A percentile compares a stretch with the other conserved stretches of the same genome.
Conservation (phyloP, 2,329 filamentous ascomycete species). For the Exophiala viscosa region DNA sequence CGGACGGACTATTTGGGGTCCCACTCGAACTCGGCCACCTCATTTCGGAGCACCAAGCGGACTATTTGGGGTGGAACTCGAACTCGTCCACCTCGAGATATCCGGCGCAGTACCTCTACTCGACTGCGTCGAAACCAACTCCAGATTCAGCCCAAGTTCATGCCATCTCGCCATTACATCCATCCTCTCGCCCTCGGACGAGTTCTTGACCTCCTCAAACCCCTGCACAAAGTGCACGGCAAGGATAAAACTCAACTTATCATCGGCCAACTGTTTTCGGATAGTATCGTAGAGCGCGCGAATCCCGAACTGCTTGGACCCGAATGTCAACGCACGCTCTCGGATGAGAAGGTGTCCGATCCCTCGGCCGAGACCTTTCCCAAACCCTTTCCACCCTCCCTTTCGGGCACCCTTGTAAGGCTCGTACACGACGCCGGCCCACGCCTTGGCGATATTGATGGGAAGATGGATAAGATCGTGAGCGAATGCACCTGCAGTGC, state of each 20-base stretch:
- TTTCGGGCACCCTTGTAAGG: constrained; percentile 42
- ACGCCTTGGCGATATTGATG: constrained; percentile 48
- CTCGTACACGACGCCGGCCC: constrained; percentile 42
- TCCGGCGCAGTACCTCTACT: background rate
- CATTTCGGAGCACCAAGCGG: background rate
- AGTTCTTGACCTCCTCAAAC: constrained; percentile 27
- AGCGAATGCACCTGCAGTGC: constrained; percentile 70
- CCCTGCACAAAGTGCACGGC: constrained; percentile 30
- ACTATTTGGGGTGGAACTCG: background rate
- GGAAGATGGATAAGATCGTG: constrained; percentile 69
- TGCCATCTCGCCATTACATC: constrained; percentile 29
- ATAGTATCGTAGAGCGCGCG: constrained; percentile 28
- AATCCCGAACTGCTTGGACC: constrained; percentile 25
- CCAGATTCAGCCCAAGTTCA: constrained; percentile 21
- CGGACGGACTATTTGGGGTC: background rate
- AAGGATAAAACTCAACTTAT: constrained; percentile 31
- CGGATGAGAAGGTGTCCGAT: constrained; percentile 69
- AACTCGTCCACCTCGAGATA: constrained; percentile 1
- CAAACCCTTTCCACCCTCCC: constrained; percentile 39
- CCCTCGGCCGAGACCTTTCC: constrained; percentile 44
- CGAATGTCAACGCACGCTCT: constrained; percentile 32
- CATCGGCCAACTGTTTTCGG: constrained; percentile 25
- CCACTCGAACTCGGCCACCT: background rate
- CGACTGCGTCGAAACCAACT: background rate
- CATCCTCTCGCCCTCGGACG: constrained; percentile 27